Base-by-base conservation (phyloP, 257 asterid genomes). In the Solanum clarkiae region DNA sequence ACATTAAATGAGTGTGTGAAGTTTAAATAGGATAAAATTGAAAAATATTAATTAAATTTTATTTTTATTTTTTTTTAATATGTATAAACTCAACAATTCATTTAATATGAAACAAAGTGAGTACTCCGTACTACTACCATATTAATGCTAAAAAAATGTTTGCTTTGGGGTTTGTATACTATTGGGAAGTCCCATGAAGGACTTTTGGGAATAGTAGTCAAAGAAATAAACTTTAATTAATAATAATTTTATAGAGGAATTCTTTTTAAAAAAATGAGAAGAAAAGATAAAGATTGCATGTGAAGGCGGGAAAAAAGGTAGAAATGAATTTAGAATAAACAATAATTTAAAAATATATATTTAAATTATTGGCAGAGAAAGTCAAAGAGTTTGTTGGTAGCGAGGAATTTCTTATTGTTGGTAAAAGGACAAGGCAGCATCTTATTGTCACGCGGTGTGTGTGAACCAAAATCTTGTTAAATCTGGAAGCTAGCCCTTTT, bases 361-460 rank as follows among this genome's bases (percentile, higher is more conserved):
- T 20, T 4, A 63, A 63, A 20, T 17, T 69, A 15, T 11, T 40
- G 17, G 8, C 36, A 72, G 80, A 74, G 81, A 74, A 74, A 87
- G 89, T 87, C 89, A 87, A 87, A 84, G 85, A 75, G 86, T 83
- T 86, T 63, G 87, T 84, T 84, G 82, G 84, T 75, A 83, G 63
- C 56, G 81, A 36, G 44, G 84, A 75, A 83, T 45, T 86, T 68
- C 12, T 53, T 53, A n/a, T 13, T 47, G 86, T 42, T 36, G 47
- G 16, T 7, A 86, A 65, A 63, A 83, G 82, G 88, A 83, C 88
- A 83, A 83, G 72, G 86, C 81, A 12, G 75, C 85, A 87, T 87
- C 84, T 87, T 84, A 74, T 84, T 36, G 53, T 87, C 89, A 87
- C 89, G 87, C 84, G 84, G 56, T 82, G 7, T 59, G 84, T 42